Percentiles rank a stretch among this genome's conserved stretches.
These are phyloP conservation scores for Pestalotiopsis sp. DNA, from an alignment of 2,329 filamentous ascomycete species.

Conservation along the genomic window DNA sequence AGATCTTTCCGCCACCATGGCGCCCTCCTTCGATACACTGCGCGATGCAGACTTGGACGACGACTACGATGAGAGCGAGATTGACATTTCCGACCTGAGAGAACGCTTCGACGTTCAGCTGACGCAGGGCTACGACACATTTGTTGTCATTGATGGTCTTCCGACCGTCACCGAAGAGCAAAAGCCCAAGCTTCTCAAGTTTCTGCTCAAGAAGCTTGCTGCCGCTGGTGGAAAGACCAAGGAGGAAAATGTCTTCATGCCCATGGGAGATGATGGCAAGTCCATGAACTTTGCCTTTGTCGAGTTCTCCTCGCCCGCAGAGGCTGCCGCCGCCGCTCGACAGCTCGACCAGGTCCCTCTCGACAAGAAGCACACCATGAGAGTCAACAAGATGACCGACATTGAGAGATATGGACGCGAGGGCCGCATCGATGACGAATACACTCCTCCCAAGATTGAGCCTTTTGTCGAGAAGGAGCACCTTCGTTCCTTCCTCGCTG, in stretches of 20 bases:
- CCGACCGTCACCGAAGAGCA: constrained; percentile 87
- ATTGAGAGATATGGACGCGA: constrained; percentile 95
- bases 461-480: constrained; percentile 93
- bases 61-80: constrained; percentile 87
- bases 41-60: constrained; percentile 89
- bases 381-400: constrained; percentile 97
- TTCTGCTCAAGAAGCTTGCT: constrained; percentile 91
- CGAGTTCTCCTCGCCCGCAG: constrained; percentile 88
- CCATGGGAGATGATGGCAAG: constrained; percentile 82
- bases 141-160: constrained; percentile 94
- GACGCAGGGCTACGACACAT: constrained; percentile 94
- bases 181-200: constrained; percentile 94
- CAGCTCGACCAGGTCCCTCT: constrained; percentile 84
- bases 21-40: constrained; percentile 89
- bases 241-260: constrained; percentile 93
- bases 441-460: constrained; percentile 78
- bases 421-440: constrained; percentile 90
- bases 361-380: constrained; percentile 94
- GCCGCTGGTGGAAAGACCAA: constrained; percentile 78
- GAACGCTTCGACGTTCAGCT: constrained; percentile 96
- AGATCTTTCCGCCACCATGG: constrained; percentile 66
- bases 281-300: constrained; percentile 95
- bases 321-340: constrained; percentile 88
- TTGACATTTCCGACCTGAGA: constrained; percentile 92
- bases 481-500: constrained; percentile 88